Percentiles rank a stretch among this genome's conserved stretches.
Conservation (phyloP, 2,329 filamentous ascomycete genomes). For the Knufia fluminis region DNA sequence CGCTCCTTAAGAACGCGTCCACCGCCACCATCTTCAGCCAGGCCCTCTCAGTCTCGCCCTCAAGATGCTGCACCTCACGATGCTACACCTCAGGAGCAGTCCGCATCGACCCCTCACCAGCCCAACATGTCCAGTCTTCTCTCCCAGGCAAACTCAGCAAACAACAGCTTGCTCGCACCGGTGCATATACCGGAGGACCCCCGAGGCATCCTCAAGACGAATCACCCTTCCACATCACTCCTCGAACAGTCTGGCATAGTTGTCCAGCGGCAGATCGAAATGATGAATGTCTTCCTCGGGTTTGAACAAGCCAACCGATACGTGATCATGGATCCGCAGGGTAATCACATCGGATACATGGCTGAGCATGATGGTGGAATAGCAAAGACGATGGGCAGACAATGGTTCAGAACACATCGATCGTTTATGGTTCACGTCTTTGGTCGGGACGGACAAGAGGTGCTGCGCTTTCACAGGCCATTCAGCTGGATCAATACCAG, state of each 20-base stretch:
- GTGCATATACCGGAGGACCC: slow-evolving; percentile 55
- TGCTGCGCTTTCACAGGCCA: slow-evolving; percentile 52
- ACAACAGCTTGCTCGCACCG: slow-evolving; percentile 47
- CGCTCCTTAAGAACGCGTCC: neutral
- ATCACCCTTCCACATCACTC: slow-evolving; percentile 49
- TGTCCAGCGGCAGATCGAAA: slow-evolving; percentile 53
- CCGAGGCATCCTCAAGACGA: slow-evolving; percentile 47
- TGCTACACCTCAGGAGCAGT: slow-evolving; percentile 5
- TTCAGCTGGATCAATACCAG: slow-evolving; percentile 55
- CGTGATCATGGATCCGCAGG: slow-evolving; percentile 55
- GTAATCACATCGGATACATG: slow-evolving; percentile 55
- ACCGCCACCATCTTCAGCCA: neutral
- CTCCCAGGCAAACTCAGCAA: slow-evolving; percentile 35
- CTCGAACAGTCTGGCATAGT: slow-evolving; percentile 54
- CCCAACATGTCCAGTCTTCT: slow-evolving; percentile 31
- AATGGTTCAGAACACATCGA: slow-evolving; percentile 53
- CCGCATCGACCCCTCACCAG: too few relatives aligned
- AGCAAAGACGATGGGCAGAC: slow-evolving; percentile 46
- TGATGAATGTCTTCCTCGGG: slow-evolving; percentile 57
- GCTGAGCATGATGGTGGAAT: slow-evolving; percentile 55
- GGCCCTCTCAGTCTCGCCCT: neutral
- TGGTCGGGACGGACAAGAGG: slow-evolving; percentile 50
- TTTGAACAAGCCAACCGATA: slow-evolving; percentile 61
- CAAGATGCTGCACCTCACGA: neutral
- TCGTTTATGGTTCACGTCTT: slow-evolving; percentile 59